Conservation (phyloP, 2,329 filamentous ascomycete genomes). For the Fusarium guadeloupense region DNA sequence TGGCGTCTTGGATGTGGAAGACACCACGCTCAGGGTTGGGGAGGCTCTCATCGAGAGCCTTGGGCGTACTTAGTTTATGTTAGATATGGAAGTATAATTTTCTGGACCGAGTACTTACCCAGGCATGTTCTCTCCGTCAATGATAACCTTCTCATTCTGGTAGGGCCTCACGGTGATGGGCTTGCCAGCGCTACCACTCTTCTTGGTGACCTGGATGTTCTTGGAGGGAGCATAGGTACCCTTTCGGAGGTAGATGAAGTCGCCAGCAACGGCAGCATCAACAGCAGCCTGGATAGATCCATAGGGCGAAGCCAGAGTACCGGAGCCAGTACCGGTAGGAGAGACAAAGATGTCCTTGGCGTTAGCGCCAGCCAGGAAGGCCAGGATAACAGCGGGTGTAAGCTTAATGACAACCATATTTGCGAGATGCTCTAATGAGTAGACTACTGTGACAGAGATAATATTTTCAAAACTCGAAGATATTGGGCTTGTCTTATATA, state of each 20-base stretch:
- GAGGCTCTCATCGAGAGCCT: slow-evolving; percentile 51
- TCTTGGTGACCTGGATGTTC: slow-evolving; percentile 59
- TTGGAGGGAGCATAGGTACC: slow-evolving; percentile 57
- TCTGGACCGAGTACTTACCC: background rate
- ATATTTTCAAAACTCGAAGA: background rate
- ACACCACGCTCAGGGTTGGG: slow-evolving; percentile 55
- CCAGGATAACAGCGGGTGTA: slow-evolving; percentile 18
- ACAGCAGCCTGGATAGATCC: slow-evolving; percentile 59
- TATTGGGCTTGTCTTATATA: background rate
- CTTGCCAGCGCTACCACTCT: slow-evolving; percentile 51
- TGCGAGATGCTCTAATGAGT: background rate
- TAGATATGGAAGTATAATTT: background rate
- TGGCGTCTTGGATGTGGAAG: slow-evolving; percentile 55
- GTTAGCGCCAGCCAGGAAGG: slow-evolving; percentile 13
- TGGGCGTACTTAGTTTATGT: slow-evolving; percentile 52
- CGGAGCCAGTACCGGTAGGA: slow-evolving; percentile 52
- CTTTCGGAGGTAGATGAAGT: slow-evolving; percentile 56
- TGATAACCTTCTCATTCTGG: slow-evolving; percentile 53
- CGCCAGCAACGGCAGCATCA: slow-evolving; percentile 55
- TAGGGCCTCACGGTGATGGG: slow-evolving; percentile 56
- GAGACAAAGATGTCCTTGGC: slow-evolving; percentile 57
- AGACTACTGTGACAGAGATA: background rate
- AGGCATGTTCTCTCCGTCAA: slow-evolving; percentile 54
- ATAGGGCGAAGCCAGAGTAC: slow-evolving; percentile 52
- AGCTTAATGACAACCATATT: slow-evolving; percentile 26